Evolutionary conservation across 768 basidiomycete species (phyloP).

Genomic region (Tricholoma sp.): DNA sequence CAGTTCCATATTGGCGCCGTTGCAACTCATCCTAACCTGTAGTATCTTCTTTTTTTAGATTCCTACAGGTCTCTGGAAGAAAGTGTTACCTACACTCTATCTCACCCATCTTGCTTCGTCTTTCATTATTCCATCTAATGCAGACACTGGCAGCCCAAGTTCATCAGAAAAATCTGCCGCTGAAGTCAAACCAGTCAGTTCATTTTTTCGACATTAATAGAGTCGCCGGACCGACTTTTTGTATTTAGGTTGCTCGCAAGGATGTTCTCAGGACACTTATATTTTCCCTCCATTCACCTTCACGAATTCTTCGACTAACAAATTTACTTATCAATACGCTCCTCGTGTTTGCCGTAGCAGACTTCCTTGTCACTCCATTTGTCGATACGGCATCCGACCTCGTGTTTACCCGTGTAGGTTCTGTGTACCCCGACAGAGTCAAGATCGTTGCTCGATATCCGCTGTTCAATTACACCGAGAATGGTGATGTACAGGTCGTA

Average conservation of each 20-base stretch:
- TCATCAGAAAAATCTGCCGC: neutral
- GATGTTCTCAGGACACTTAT: constrained; percentile 11
- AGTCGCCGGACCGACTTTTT: neutral
- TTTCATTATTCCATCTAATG: constrained; percentile 10
- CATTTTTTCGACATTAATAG: neutral
- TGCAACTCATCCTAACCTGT: neutral
- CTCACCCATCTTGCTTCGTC: constrained; percentile 22
- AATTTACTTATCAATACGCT: constrained; percentile 30
- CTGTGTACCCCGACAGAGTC: constrained; percentile 56
- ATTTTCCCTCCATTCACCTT: constrained; percentile 33
- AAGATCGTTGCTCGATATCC: constrained; percentile 66
- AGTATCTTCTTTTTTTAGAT: constrained; percentile 25
- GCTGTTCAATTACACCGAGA: constrained; percentile 24
- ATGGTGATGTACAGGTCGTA: constrained; percentile 31
- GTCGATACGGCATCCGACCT: constrained; percentile 50
- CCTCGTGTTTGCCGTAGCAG: constrained; percentile 31
- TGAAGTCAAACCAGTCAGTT: neutral
- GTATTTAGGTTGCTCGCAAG: neutral
- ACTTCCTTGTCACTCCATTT: constrained; percentile 52
- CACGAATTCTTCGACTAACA: constrained; percentile 20
- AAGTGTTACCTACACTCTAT: constrained; percentile 27
- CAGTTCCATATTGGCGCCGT: constrained; percentile 13
- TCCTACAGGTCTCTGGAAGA: constrained; percentile 30
- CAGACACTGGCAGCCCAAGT: neutral
- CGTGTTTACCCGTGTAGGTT: constrained; percentile 64